Evolutionary conservation across 1,284 basidiomycete genomes (phyloP).

Genomic region (Microbotryum intermedium): DNA sequence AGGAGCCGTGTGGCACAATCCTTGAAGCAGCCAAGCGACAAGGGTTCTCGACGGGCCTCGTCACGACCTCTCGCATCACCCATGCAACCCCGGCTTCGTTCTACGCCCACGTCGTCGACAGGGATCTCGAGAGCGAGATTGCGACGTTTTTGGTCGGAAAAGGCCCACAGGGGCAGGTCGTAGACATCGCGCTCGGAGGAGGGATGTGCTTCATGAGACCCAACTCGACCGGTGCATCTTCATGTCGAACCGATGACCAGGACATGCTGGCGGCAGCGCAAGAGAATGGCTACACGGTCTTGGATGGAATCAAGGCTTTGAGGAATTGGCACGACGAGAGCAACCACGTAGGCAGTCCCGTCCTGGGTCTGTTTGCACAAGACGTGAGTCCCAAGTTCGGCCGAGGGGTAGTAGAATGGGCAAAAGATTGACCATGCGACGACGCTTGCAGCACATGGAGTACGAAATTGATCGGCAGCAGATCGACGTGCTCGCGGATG

Average conservation of each 20-base stretch:
- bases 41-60: conserved; percentile 39
- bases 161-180: conserved; percentile 17
- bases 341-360: conserved; percentile 1
- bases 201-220: conserved; percentile 40
- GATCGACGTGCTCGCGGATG: conserved; percentile 7
- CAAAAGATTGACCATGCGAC: too few relatives aligned
- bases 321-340: conserved; percentile 14
- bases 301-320: conserved; percentile 22
- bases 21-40: conserved; percentile 40
- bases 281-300: conserved; percentile 18
- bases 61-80: conserved; percentile 37
- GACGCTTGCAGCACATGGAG: conserved; percentile 31
- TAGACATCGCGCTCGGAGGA: conserved; percentile 41
- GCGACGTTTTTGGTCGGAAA: conserved; percentile 29
- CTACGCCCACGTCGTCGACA: conserved; percentile 38
- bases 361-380: conserved; percentile 25
- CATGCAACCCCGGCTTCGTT: conserved; percentile 40
- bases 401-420: too few relatives aligned
- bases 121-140: conserved; percentile 30
- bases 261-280: conserved; percentile 35
- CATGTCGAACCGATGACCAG: conserved; percentile 36
- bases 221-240: conserved; percentile 25
- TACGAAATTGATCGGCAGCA: conserved; percentile 36
- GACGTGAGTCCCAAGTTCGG: conserved; percentile 26
- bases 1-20: conserved; percentile 38